phyloP scores from a whole-genome alignment of 257 asterid genomes.

The Galeopsis tetrahit region DNA sequence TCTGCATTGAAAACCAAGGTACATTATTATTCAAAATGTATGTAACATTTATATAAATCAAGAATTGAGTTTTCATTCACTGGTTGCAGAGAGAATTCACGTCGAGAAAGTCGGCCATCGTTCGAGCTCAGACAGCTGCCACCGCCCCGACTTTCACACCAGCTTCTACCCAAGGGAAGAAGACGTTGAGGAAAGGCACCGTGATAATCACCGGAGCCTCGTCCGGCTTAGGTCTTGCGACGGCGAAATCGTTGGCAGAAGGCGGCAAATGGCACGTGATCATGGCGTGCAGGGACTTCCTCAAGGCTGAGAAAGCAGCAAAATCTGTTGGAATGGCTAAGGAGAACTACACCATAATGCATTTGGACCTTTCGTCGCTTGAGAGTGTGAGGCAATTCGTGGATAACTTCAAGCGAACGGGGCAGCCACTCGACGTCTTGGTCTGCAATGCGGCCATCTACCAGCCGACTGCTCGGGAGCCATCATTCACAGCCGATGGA shows the following conservation, averaged over 20 bases:
- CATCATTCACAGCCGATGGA: slow-evolving; percentile 84
- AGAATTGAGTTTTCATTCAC: not conserved
- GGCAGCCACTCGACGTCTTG: slow-evolving; percentile 68
- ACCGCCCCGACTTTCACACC: slow-evolving; percentile 60
- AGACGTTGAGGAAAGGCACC: slow-evolving; percentile 72
- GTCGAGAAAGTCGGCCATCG: slow-evolving; percentile 35
- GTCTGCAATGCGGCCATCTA: slow-evolving; percentile 94
- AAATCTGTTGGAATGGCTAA: slow-evolving; percentile 73
- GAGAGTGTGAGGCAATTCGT: slow-evolving; percentile 91
- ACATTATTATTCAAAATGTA: not conserved
- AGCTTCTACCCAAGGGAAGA: slow-evolving; percentile 61
- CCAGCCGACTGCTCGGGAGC: slow-evolving; percentile 82
- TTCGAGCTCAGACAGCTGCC: slow-evolving; percentile 61
- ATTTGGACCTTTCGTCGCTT: slow-evolving; percentile 78
- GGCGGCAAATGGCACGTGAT: slow-evolving; percentile 86
- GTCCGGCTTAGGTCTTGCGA: slow-evolving; percentile 85
- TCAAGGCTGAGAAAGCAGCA: slow-evolving; percentile 82
- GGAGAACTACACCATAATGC: slow-evolving; percentile 82
- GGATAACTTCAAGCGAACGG: slow-evolving; percentile 65
- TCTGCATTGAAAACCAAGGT: slow-evolving; percentile 64
- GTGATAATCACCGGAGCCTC: slow-evolving; percentile 85
- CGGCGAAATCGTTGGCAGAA: slow-evolving; percentile 82
- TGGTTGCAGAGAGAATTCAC: slow-evolving; percentile 42
- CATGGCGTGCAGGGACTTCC: slow-evolving; percentile 95
- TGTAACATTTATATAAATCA: not conserved